Percentiles rank a stretch among this genome's conserved stretches.
These are phyloP conservation scores for Umbelopsis ramanniana DNA, from an alignment of 192 early-diverging fungal genomes.

Conservation along the genomic window DNA sequence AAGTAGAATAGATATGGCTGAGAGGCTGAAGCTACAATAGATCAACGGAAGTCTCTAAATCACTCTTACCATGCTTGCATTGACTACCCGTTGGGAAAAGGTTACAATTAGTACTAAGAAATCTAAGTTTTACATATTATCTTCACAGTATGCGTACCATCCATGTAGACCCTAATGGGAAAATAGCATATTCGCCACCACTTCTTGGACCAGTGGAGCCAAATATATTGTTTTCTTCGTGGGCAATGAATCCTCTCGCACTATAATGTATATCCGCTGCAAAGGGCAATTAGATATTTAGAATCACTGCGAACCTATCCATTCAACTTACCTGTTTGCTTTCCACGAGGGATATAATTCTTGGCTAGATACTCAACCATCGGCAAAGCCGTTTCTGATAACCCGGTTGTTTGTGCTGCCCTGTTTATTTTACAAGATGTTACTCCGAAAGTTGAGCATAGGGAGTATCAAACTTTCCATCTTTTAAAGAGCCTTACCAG, in stretches of 20 bases:
- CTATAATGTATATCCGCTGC: conserved; percentile 30
- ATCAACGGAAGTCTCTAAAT: no score
- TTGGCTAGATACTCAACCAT: conserved; percentile 43
- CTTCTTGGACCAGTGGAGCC: conserved; percentile 40
- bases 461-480: not conserved
- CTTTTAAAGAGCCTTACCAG: not conserved
- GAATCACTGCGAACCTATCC: not conserved
- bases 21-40: no score
- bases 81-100: not conserved
- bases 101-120: no score
- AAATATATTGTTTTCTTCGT: conserved; percentile 43
- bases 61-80: not conserved
- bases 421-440: conserved; percentile 15
- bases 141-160: not conserved
- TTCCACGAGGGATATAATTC: conserved; percentile 33
- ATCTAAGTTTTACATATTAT: no score
- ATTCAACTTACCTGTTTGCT: conserved; percentile 28
- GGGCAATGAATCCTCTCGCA: conserved; percentile 36
- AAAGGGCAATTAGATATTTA: not conserved
- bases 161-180: conserved; percentile 42
- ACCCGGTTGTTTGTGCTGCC: conserved; percentile 32
- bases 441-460: not conserved
- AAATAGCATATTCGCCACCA: conserved; percentile 29
- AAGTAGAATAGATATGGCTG: no score
- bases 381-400: conserved; percentile 40